Evolutionary conservation across 1,284 basidiomycete species (phyloP).

Genomic region (Phlebopus sp.): DNA sequence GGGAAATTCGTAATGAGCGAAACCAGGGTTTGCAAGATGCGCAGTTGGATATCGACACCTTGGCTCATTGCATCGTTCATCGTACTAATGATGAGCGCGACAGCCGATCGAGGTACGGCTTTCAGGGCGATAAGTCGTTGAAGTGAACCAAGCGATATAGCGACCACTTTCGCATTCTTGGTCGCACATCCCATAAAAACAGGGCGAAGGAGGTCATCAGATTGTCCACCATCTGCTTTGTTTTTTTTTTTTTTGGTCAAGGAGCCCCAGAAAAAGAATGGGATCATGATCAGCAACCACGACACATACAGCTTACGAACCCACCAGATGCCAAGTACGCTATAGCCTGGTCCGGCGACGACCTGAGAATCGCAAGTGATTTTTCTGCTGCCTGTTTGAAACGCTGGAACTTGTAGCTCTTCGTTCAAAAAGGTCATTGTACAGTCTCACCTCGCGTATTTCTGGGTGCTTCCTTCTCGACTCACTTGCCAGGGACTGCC

Average conservation of each 20-base stretch:
- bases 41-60: slow-evolving; percentile 92
- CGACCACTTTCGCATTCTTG: slow-evolving; percentile 91
- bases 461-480: slow-evolving; percentile 80
- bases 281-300: slow-evolving; percentile 3
- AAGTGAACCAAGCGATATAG: slow-evolving; percentile 86
- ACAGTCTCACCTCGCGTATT: slow-evolving; percentile 64
- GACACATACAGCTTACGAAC: slow-evolving; percentile 21
- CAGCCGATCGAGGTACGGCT: slow-evolving; percentile 78
- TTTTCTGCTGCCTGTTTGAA: slow-evolving; percentile 75
- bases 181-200: slow-evolving; percentile 94
- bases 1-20: slow-evolving; percentile 87
- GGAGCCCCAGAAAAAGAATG: slow-evolving; percentile 3
- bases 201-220: slow-evolving; percentile 80
- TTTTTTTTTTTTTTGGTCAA: too few species aligned
- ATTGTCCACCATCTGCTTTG: slow-evolving; percentile 67
- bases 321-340: slow-evolving; percentile 61
- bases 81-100: slow-evolving; percentile 77
- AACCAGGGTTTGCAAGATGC: slow-evolving; percentile 87
- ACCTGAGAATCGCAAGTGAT: slow-evolving; percentile 74
- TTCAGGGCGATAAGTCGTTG: slow-evolving; percentile 88
- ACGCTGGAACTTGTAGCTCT: slow-evolving; percentile 3
- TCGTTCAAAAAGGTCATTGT: too few species aligned
- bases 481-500: slow-evolving; percentile 73
- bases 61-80: slow-evolving; percentile 87
- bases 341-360: slow-evolving; percentile 69